These are phyloP conservation scores for Collybia mongolica DNA, from an alignment of 768 basidiomycete species.

Conservation along the genomic window DNA sequence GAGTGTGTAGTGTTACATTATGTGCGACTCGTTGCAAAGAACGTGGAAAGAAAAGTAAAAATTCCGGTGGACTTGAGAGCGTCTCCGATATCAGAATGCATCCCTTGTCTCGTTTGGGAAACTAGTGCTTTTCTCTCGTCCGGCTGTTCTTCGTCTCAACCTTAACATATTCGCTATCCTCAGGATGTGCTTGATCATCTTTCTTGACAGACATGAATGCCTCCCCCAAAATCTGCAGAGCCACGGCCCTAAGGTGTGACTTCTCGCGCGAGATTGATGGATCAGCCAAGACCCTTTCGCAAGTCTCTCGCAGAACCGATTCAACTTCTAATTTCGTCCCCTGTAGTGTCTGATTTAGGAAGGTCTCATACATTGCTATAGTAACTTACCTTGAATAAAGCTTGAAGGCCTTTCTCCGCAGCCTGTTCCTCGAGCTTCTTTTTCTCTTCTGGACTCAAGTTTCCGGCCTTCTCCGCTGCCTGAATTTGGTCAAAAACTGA, in stretches of 20 bases:
- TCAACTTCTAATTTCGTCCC: conserved; percentile 92
- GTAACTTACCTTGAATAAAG: conserved; percentile 75
- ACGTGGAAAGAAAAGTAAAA: too few relatives aligned
- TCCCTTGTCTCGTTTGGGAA: too few relatives aligned
- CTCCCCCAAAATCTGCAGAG: conserved; percentile 82
- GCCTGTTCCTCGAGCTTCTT: conserved; percentile 87
- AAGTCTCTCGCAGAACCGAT: conserved; percentile 84
- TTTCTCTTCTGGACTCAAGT: conserved; percentile 74
- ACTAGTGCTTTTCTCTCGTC: conserved; percentile 24
- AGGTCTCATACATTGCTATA: background rate
- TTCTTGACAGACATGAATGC: conserved; percentile 72
- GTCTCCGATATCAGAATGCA: too few relatives aligned
- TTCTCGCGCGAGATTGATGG: conserved; percentile 52
- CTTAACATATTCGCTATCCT: conserved; percentile 80
- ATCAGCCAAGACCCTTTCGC: conserved; percentile 75
- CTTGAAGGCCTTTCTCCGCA: conserved; percentile 89
- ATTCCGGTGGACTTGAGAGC: too few relatives aligned
- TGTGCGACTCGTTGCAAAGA: too few relatives aligned
- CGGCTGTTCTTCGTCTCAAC: conserved; percentile 75
- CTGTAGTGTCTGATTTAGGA: conserved; percentile 30
- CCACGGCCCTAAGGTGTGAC: conserved; percentile 72
- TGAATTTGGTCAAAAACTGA: conserved; percentile 89
- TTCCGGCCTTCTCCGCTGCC: conserved; percentile 85
- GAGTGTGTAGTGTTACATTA: too few relatives aligned
- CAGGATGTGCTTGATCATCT: conserved; percentile 43